These are phyloP conservation scores for Dothidotthia symphoricarpi DNA, from an alignment of 2,329 filamentous ascomycete genomes.

Conservation along the genomic window DNA sequence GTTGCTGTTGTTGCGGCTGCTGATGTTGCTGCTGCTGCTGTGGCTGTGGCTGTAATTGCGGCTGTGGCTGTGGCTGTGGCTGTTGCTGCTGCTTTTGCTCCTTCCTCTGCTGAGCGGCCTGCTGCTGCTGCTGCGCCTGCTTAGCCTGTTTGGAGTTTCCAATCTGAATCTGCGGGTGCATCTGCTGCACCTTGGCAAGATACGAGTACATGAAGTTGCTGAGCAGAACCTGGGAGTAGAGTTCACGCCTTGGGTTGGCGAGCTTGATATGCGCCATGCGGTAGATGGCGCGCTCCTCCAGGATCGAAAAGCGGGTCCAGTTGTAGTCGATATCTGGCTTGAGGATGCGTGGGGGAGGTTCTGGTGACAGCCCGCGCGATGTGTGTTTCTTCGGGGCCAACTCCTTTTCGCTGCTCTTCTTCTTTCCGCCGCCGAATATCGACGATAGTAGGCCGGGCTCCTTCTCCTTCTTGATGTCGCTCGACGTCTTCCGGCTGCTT, in stretches of 20 bases:
- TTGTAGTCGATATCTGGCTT: constrained; percentile 91
- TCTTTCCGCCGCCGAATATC: constrained; percentile 86
- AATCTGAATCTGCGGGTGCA: constrained; percentile 94
- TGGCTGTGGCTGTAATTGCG: constrained; percentile 7
- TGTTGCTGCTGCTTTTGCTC: constrained; percentile 51
- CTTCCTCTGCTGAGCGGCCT: constrained; percentile 40
- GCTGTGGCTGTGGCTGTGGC: constrained; percentile 22
- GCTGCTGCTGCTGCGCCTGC: constrained; percentile 54
- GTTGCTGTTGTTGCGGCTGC: constrained; percentile 41
- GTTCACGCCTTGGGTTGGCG: constrained; percentile 87
- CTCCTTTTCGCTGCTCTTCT: constrained; percentile 72
- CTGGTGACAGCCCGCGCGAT: constrained; percentile 73
- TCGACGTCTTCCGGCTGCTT: constrained; percentile 66
- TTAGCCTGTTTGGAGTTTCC: constrained; percentile 75
- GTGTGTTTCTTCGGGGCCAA: constrained; percentile 70
- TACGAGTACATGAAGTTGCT: constrained; percentile 99
- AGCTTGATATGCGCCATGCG: constrained; percentile 98
- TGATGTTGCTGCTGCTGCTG: constrained; percentile 34
- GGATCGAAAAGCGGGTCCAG: constrained; percentile 91
- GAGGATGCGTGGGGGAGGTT: constrained; percentile 66
- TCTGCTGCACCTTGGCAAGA: constrained; percentile 95
- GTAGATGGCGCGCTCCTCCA: constrained; percentile 96
- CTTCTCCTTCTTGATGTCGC: constrained; percentile 79
- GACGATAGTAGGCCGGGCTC: constrained; percentile 85
- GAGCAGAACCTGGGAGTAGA: constrained; percentile 91